phyloP scores from a whole-genome alignment of 2,329 filamentous ascomycete species.

The Teratosphaeria zuluensis region DNA sequence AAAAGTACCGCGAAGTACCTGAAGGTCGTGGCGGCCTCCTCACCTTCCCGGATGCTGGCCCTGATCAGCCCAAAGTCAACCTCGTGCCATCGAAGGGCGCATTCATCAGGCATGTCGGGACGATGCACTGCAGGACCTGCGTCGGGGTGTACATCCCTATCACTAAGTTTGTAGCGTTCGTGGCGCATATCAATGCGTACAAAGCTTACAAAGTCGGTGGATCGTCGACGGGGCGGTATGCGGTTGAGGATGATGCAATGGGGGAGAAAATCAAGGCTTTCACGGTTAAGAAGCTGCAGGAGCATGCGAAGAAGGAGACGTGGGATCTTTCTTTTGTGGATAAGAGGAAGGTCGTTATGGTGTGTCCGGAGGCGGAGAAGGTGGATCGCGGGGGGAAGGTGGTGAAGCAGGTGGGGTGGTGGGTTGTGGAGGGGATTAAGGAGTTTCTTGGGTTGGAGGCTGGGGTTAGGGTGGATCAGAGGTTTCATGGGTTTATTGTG shows the following conservation, averaged over 20 bases:
- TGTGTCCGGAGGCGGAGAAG: neutral
- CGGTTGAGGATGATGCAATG: neutral
- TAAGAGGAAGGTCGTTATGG: neutral
- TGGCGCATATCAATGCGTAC: neutral
- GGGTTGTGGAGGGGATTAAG: neutral
- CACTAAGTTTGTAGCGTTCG: neutral
- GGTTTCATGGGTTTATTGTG: neutral
- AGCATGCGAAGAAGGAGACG: neutral
- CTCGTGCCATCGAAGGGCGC: too few relatives aligned
- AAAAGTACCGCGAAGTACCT: neutral
- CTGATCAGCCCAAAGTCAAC: neutral
- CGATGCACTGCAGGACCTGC: neutral
- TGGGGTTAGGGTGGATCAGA: neutral
- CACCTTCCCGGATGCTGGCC: neutral
- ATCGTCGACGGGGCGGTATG: neutral
- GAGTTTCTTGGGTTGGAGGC: neutral
- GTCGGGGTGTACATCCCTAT: neutral
- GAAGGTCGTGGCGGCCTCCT: neutral
- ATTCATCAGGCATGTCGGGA: neutral
- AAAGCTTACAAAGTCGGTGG: neutral
- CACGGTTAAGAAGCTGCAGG: neutral
- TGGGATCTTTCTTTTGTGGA: neutral
- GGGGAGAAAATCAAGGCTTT: neutral
- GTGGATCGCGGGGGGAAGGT: neutral
- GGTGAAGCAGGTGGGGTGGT: neutral